Conservation (phyloP, 1,139 yeast species). For the Williopsis jadinii region DNA sequence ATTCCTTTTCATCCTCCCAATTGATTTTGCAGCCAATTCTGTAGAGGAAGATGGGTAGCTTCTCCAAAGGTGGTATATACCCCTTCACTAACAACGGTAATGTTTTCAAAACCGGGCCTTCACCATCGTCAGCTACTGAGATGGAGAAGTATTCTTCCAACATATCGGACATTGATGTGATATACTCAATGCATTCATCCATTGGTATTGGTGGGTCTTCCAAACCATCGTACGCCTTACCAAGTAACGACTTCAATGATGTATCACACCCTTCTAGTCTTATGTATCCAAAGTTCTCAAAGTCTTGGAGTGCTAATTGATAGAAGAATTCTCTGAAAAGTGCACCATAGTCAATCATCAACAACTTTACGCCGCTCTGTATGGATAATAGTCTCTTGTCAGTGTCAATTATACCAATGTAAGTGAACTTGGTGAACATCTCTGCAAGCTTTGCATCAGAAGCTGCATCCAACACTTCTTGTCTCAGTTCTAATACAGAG, state of each 20-base stretch:
- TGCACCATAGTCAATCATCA: slow-evolving; percentile 74
- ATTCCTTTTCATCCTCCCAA: slow-evolving; percentile 60
- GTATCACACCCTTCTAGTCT: slow-evolving; percentile 26
- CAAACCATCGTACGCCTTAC: slow-evolving; percentile 17
- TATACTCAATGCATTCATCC: slow-evolving; percentile 18
- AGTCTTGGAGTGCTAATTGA: slow-evolving; percentile 71
- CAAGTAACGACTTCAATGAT: slow-evolving; percentile 15
- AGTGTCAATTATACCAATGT: slow-evolving; percentile 79
- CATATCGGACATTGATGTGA: slow-evolving; percentile 64
- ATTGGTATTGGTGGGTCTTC: slow-evolving; percentile 4
- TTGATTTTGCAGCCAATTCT: slow-evolving; percentile 51
- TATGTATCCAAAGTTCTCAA: slow-evolving; percentile 74
- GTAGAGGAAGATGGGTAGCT: slow-evolving; percentile 62
- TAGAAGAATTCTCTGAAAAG: slow-evolving; percentile 66
- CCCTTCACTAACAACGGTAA: slow-evolving; percentile 66
- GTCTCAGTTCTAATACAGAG: slow-evolving; percentile 50
- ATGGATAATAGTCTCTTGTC: slow-evolving; percentile 64
- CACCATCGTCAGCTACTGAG: slow-evolving; percentile 26
- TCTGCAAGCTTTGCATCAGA: slow-evolving; percentile 50
- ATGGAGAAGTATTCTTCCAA: slow-evolving; percentile 70
- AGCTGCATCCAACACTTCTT: slow-evolving; percentile 39
- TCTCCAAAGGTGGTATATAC: slow-evolving; percentile 53
- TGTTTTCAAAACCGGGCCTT: slow-evolving; percentile 33
- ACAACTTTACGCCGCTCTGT: slow-evolving; percentile 74
- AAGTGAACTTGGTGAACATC: slow-evolving; percentile 62